Percentiles rank a stretch among this genome's conserved stretches.
Conservation (phyloP, 78 protist genomes). For the Tieghemostelium lacteum region DNA sequence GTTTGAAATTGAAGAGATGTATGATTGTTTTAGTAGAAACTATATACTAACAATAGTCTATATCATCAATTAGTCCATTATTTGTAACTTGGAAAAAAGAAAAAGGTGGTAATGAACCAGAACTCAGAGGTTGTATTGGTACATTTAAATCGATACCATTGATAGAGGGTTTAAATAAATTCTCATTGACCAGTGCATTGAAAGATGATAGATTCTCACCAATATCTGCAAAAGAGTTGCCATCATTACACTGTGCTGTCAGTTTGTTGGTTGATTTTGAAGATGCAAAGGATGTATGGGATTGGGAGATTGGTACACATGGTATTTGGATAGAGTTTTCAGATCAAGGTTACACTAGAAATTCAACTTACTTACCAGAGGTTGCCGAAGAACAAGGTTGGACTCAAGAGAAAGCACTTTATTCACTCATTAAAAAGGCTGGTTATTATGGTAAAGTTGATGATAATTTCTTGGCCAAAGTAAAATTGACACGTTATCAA, state of each 20-base stretch:
- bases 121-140: slow-evolving; percentile 86
- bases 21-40: no score
- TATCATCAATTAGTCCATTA: slow-evolving; percentile 34
- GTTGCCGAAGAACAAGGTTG: slow-evolving; percentile 83
- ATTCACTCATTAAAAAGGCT: slow-evolving; percentile 73
- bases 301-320: slow-evolving; percentile 85
- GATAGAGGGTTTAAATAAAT: slow-evolving; percentile 54
- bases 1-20: not conserved
- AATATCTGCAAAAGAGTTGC: slow-evolving; percentile 33
- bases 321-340: slow-evolving; percentile 81
- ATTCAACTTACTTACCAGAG: slow-evolving; percentile 80
- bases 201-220: slow-evolving; percentile 76
- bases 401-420: slow-evolving; percentile 68
- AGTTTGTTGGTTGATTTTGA: slow-evolving; percentile 76
- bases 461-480: not conserved
- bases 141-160: slow-evolving; percentile 51
- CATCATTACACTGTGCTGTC: slow-evolving; percentile 51
- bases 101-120: not conserved
- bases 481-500: slow-evolving; percentile 81
- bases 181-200: slow-evolving; percentile 69
- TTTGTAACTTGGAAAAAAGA: slow-evolving; percentile 87
- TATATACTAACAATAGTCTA: not conserved
- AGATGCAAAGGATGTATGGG: slow-evolving; percentile 33
- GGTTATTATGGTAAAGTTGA: slow-evolving; percentile 70
- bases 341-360: not conserved